Evolutionary conservation across 2,329 filamentous ascomycete genomes (phyloP).

Genomic region (Colletotrichum sp.): DNA sequence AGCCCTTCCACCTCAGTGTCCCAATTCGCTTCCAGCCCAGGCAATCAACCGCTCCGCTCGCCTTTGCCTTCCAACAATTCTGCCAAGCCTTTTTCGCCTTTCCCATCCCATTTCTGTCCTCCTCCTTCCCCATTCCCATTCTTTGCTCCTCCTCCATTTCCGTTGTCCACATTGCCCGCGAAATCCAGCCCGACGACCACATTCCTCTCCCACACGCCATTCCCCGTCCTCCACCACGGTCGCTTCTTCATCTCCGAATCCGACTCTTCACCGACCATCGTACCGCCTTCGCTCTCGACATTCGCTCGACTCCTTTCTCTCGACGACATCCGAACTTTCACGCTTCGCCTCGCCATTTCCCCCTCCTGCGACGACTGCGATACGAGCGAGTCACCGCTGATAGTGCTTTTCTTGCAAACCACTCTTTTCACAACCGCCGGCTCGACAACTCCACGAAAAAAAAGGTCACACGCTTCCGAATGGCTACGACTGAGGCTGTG

Average conservation of each 20-base stretch:
- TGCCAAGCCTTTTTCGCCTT: neutral
- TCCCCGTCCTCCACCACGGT: neutral
- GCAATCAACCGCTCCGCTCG: neutral
- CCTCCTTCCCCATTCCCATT: neutral
- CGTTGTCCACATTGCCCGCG: neutral
- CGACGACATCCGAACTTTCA: neutral
- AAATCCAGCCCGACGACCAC: neutral
- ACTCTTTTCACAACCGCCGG: neutral
- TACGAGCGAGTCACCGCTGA: neutral
- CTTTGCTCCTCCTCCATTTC: neutral
- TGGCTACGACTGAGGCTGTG: slow-evolving; percentile 26
- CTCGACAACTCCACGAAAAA: neutral
- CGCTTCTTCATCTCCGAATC: neutral
- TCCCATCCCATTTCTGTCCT: slow-evolving; percentile 1
- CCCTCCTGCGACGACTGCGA: neutral
- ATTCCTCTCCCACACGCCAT: neutral
- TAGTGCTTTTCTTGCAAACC: neutral
- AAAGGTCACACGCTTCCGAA: slow-evolving; percentile 11
- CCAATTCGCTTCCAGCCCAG: neutral
- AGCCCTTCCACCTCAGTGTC: neutral
- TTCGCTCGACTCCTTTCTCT: neutral
- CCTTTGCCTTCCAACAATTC: neutral
- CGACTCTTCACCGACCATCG: neutral
- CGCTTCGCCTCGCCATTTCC: neutral
- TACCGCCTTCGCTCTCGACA: neutral